Evolutionary conservation across 495 filamentous ascomycete genomes (phyloP).

Genomic region (Pyrenula massariospora): DNA sequence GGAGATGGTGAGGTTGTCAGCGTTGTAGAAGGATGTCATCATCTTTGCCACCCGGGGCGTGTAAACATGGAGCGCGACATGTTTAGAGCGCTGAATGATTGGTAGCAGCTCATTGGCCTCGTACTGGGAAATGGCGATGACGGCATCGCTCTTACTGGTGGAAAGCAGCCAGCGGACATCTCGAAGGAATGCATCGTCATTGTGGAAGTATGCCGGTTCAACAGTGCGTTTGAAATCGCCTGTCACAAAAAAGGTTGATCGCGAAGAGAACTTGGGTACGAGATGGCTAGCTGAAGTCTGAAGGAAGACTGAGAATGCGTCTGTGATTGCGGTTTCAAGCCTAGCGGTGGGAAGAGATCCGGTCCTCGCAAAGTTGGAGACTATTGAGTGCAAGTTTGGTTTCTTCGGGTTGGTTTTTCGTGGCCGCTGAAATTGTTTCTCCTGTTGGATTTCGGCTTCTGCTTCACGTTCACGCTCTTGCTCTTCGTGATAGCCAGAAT

Average conservation of each 20-base stretch:
- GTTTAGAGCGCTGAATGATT: constrained; percentile 15
- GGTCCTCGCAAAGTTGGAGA: no score
- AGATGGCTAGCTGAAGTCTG: constrained; percentile 20
- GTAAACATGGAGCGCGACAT: constrained; percentile 45
- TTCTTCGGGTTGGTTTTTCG: constrained; percentile 10
- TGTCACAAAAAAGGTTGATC: constrained; percentile 31
- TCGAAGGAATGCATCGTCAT: constrained; percentile 35
- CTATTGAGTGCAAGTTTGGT: no score
- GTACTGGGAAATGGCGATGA: constrained; percentile 50
- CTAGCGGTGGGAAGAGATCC: no score
- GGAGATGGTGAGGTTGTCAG: constrained; percentile 24
- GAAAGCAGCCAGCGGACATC: constrained; percentile 50
- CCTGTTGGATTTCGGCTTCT: constrained; percentile 38
- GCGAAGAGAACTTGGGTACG: constrained; percentile 17
- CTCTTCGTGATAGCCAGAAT: constrained; percentile 31
- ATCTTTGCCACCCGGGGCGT: constrained; percentile 35
- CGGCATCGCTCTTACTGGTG: constrained; percentile 8
- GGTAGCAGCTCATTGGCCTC: constrained; percentile 46
- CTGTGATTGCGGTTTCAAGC: no score
- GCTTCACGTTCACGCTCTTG: constrained; percentile 40
- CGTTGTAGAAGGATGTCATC: constrained; percentile 32
- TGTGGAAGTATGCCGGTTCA: not conserved
- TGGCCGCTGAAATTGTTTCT: constrained; percentile 36
- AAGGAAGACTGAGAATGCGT: not conserved
- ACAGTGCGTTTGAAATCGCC: constrained; percentile 40